Base-by-base conservation (phyloP, 495 filamentous ascomycete species). In the Penicillium daleae region DNA sequence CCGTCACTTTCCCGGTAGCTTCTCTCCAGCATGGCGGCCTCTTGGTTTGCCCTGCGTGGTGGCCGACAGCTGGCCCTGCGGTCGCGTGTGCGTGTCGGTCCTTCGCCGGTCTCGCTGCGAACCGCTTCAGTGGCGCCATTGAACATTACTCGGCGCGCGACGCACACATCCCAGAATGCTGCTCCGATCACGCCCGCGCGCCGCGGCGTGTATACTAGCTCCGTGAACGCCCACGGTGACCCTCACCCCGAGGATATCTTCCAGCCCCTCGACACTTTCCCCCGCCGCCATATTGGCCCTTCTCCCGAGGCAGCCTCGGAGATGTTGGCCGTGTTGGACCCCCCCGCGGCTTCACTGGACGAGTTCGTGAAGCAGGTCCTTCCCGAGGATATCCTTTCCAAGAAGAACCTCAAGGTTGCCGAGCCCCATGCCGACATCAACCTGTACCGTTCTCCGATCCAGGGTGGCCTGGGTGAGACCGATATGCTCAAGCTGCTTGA, bases 241-340 rank as follows among this genome's bases (percentile, higher is more conserved):
- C 75, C 77, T 32, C 76, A 80, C 53, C 77, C 77, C 27, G 71
- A 69, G 53, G 77, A 81, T 65, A 58, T 77, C 29, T 80, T 80
- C 66, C 79, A 82, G 49, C 81, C 81, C 46, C 74, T 83, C 60
- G 81, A 85, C 76, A 90, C 87, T 26, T 99, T 99, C 72, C 83
- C 90, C 54, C 82, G 89, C 27, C 87, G 95, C n/a, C 95, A 99
- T 71, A 96, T 98, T 77, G 95, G 95, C 3, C 95, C 95, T n/a
- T 87, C 89, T 49, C 82, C 88, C 22, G 78, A 82, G 35, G 89
- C 89, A 51, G 86, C 86, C 0, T 74, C 87, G 64, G 78, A 89
- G 67, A 99, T 99, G 95, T 86, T 99, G 37, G 83, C 87, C 48
- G 83, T 83, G 4, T 82, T 99, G 8, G 87, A 92, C 56, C 93